These are phyloP conservation scores for Kluyveromyces starmeri DNA, from an alignment of 805 yeast species.

Conservation along the genomic window DNA sequence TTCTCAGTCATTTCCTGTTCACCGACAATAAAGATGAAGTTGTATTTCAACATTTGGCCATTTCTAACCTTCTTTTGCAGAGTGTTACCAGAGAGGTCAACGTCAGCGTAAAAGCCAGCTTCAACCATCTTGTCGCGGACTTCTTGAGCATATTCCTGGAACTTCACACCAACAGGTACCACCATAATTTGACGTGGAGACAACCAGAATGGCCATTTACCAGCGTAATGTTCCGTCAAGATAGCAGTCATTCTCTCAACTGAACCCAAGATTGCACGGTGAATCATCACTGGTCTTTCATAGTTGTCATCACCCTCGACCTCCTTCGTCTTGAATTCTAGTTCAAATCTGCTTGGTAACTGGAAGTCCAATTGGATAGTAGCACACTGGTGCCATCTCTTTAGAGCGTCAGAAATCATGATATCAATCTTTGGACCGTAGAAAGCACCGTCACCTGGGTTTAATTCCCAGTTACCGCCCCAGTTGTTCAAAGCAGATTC, in stretches of 20 bases:
- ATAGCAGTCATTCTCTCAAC: conserved; percentile 99
- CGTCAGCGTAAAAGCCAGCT: conserved; percentile 85
- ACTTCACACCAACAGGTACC: conserved; percentile 94
- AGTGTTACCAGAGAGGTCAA: conserved; percentile 89
- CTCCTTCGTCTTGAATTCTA: conserved; percentile 73
- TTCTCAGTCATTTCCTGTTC: conserved; percentile 76
- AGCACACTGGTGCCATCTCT: conserved; percentile 98
- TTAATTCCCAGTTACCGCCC: conserved; percentile 89
- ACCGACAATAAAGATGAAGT: conserved; percentile 95
- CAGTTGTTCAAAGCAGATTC: conserved; percentile 74
- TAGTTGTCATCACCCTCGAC: conserved; percentile 36
- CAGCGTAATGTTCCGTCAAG: conserved; percentile 95
- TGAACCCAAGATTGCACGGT: conserved; percentile 96
- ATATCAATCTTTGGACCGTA: conserved; percentile 95
- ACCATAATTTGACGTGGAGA: conserved; percentile 98
- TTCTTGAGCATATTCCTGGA: conserved; percentile 79
- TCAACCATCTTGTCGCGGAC: conserved; percentile 61
- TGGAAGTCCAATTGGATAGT: conserved; percentile 98
- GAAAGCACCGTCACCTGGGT: conserved; percentile 96
- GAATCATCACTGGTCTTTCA: conserved; percentile 96
- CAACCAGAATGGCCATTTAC: conserved; percentile 99
- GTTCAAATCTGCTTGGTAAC: conserved; percentile 86
- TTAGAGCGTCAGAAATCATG: conserved; percentile 86
- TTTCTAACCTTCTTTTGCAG: conserved; percentile 96
- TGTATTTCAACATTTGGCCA: conserved; percentile 90